A percentile compares a stretch with the other conserved stretches of the same genome.
Evolutionary conservation across 306 rosid genomes (phyloP).

Genomic region (Vachellia pachyceras): DNA sequence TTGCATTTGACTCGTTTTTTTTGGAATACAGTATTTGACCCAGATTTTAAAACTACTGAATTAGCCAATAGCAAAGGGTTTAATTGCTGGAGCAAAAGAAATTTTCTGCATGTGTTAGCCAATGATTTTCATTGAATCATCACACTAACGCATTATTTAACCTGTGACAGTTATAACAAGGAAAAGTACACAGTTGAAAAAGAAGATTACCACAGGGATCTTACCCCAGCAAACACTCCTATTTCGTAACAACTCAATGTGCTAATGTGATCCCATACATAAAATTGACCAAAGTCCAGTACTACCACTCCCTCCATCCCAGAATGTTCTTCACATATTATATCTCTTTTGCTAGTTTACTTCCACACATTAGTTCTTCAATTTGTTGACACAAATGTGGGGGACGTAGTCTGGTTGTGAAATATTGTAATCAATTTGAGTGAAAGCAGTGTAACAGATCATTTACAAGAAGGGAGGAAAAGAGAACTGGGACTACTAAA

Average conservation of each 20-base stretch:
- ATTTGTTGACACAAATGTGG: neutral
- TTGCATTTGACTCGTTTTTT: no score
- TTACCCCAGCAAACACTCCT: neutral
- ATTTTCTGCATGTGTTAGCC: neutral
- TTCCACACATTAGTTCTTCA: neutral
- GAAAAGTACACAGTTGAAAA: neutral
- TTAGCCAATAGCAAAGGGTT: neutral
- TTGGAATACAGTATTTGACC: neutral
- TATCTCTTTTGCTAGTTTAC: neutral
- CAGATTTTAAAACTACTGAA: neutral
- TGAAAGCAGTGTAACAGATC: neutral
- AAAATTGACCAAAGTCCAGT: neutral
- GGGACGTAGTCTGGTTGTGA: neutral
- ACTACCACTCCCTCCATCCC: neutral
- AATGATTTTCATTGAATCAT: neutral
- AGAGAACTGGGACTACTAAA: neutral
- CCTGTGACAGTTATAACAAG: neutral
- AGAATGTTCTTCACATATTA: neutral
- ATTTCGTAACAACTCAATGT: neutral
- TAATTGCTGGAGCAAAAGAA: neutral
- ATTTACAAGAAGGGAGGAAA: neutral
- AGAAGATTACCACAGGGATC: neutral
- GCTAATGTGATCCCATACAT: neutral
- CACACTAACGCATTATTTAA: neutral
- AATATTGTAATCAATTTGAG: neutral